Evolutionary conservation across 1,284 basidiomycete genomes (phyloP).

Genomic region (Leccinum ambiguum): DNA sequence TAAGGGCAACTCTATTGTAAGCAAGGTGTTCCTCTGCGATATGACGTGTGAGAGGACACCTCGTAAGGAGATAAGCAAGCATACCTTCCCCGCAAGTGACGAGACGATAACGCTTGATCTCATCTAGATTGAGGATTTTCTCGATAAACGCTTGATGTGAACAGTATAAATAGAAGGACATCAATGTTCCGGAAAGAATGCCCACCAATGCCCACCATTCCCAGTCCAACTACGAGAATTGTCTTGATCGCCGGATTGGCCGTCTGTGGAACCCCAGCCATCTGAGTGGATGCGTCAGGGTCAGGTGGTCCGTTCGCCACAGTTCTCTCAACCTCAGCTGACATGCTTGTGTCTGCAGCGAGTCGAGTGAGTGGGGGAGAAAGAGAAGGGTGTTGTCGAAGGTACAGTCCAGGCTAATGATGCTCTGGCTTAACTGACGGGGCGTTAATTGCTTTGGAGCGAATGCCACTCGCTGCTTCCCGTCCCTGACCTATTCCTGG

Average conservation of each 20-base stretch:
- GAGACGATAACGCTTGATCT: background rate
- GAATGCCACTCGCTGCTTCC: background rate
- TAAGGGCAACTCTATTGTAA: constrained; percentile 57
- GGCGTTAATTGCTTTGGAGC: background rate
- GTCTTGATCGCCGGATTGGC: background rate
- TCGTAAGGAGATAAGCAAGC: background rate
- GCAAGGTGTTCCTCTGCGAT: constrained; percentile 31
- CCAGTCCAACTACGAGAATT: background rate
- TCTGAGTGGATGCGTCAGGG: background rate
- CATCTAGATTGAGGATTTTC: background rate
- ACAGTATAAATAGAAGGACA: background rate
- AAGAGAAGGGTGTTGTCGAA: background rate
- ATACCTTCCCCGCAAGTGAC: constrained; percentile 49
- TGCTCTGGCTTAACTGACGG: background rate
- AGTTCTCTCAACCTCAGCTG: background rate
- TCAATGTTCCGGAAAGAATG: background rate
- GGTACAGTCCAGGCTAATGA: background rate
- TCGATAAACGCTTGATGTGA: background rate
- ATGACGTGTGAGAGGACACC: background rate
- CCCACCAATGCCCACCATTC: background rate
- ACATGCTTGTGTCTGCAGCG: background rate
- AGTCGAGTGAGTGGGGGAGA: background rate
- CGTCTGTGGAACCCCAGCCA: background rate
- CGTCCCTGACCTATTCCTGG: background rate
- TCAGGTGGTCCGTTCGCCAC: background rate